phyloP scores from a whole-genome alignment of 2,329 filamentous ascomycete genomes.

The Pseudogymnoascus sp. region DNA sequence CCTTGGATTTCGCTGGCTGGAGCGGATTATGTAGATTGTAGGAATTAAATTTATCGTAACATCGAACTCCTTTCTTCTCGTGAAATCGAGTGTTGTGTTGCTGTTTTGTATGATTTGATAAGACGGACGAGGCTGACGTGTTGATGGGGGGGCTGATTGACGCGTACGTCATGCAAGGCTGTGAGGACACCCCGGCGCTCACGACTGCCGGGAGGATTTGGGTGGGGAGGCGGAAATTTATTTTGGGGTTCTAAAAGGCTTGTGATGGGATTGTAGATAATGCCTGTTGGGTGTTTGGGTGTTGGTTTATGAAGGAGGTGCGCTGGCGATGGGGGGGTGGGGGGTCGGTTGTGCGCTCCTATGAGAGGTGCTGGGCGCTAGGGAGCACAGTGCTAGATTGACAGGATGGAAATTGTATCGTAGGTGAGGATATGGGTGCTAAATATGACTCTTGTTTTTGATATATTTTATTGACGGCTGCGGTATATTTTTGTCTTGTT shows the following conservation, averaged over 20 bases:
- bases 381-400: neutral
- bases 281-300: neutral
- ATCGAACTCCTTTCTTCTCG: neutral
- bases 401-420: neutral
- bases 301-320: neutral
- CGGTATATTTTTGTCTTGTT: neutral
- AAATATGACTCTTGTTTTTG: neutral
- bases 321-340: neutral
- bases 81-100: neutral
- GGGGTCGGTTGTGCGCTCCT: neutral
- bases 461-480: neutral
- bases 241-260: neutral
- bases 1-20: neutral
- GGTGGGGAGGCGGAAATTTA: neutral
- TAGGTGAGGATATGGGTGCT: neutral
- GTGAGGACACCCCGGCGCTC: neutral
- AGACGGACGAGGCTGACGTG: neutral
- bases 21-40: neutral
- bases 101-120: neutral
- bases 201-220: neutral
- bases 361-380: neutral
- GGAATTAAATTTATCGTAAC: neutral
- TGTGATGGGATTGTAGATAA: neutral
- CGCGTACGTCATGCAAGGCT: conserved; percentile 3
- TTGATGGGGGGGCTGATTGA: neutral